These are phyloP conservation scores for Coniferiporia weirii DNA, from an alignment of 1,284 basidiomycete genomes.

Conservation along the genomic window DNA sequence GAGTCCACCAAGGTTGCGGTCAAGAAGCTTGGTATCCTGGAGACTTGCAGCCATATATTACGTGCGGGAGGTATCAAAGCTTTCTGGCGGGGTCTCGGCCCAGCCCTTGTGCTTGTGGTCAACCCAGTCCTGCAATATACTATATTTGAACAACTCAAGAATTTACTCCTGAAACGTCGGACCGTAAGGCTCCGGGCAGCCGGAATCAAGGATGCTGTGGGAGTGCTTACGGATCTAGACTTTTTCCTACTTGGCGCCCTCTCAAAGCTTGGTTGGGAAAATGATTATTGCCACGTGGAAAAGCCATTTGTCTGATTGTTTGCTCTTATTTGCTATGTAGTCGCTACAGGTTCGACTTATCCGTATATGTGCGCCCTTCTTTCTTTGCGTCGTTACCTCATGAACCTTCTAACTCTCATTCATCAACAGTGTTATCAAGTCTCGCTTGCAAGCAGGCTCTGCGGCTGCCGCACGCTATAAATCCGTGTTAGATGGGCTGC, in stretches of 20 bases:
- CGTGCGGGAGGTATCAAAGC: conserved; percentile 74
- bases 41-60: conserved; percentile 72
- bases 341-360: conserved; percentile 71
- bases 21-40: conserved; percentile 60
- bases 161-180: conserved; percentile 58
- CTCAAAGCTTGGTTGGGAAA: conserved; percentile 70
- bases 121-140: conserved; percentile 95
- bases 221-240: conserved; percentile 74
- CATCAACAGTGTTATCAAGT: conserved; percentile 68
- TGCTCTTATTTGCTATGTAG: conserved; percentile 30
- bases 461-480: conserved; percentile 58
- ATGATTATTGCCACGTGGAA: background rate
- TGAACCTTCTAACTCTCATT: conserved; percentile 6
- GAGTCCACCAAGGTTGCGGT: conserved; percentile 20
- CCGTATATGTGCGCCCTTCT: conserved; percentile 64
- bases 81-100: conserved; percentile 95
- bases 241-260: conserved; percentile 86
- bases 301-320: background rate
- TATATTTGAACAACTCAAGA: conserved; percentile 85
- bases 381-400: background rate
- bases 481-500: conserved; percentile 65
- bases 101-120: conserved; percentile 88
- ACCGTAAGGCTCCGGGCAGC: conserved; percentile 47
- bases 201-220: conserved; percentile 39
- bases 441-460: conserved; percentile 74